These are phyloP conservation scores for Fallopia convolvulus DNA, from an alignment of 148 eudicot species.

Conservation along the genomic window DNA sequence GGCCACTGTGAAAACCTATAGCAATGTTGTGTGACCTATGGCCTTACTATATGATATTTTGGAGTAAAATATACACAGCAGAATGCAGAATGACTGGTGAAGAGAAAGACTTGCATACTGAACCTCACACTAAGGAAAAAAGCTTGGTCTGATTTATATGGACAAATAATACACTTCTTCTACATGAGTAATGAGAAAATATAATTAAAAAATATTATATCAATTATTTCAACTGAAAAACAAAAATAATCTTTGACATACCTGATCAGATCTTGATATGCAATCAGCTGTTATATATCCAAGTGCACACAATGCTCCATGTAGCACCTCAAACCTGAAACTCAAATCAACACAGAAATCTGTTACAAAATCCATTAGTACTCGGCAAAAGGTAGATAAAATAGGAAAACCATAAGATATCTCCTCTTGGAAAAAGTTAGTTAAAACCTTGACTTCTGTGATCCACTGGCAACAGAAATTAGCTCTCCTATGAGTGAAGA, in stretches of 20 bases:
- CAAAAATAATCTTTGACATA: slow-evolving; percentile 20
- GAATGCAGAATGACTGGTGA: neutral
- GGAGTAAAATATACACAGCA: neutral
- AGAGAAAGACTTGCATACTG: neutral
- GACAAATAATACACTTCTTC: neutral
- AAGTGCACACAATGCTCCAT: slow-evolving; percentile 70
- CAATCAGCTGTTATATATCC: slow-evolving; percentile 82
- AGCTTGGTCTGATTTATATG: neutral
- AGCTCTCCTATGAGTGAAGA: slow-evolving; percentile 55
- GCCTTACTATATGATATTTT: neutral
- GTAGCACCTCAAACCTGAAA: slow-evolving; percentile 79
- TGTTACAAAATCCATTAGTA: slow-evolving; percentile 8
- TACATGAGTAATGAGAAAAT: neutral
- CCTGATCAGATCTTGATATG: slow-evolving; percentile 51
- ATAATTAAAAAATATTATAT: neutral
- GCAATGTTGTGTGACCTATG: neutral
- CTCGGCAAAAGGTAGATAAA: neutral
- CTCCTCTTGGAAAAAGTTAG: neutral
- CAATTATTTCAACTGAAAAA: neutral
- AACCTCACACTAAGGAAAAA: neutral
- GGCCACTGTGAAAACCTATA: neutral
- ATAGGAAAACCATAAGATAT: slow-evolving; percentile 3
- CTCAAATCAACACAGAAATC: slow-evolving; percentile 13
- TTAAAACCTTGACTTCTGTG: slow-evolving; percentile 53
- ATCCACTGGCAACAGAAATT: slow-evolving; percentile 38